A percentile compares a stretch with the other conserved stretches of the same genome.
These are phyloP conservation scores for Abelmoschus esculentus DNA, from an alignment of 345 rosid species.

Conservation along the genomic window DNA sequence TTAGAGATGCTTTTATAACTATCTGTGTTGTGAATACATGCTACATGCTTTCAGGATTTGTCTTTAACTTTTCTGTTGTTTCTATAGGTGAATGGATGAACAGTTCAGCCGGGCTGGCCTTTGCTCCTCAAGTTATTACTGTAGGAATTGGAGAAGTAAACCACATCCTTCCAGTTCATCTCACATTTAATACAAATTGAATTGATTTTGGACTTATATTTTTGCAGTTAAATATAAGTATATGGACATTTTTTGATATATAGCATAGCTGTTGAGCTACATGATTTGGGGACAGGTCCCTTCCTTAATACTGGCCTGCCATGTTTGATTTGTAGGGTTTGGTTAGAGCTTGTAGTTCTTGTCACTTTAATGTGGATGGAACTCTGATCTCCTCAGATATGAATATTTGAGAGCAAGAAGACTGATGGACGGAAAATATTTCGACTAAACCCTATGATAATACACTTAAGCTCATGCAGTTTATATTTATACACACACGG, in stretches of 20 bases:
- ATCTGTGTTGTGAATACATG: too few relatives aligned
- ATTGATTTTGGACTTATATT: background rate
- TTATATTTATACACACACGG: background rate
- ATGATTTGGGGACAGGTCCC: background rate
- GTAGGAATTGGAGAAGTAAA: constrained; percentile 82
- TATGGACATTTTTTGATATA: background rate
- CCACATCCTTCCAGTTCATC: constrained; percentile 1
- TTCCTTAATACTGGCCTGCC: background rate
- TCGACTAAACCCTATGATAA: background rate
- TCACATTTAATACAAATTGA: background rate
- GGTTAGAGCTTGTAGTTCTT: background rate
- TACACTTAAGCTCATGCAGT: background rate
- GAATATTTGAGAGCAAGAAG: background rate
- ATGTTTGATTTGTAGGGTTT: background rate
- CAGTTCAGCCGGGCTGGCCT: constrained; percentile 86
- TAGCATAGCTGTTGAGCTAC: background rate
- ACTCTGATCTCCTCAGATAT: background rate
- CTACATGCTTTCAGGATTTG: background rate
- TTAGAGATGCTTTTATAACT: background rate
- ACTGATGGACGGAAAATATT: background rate
- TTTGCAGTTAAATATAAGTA: background rate
- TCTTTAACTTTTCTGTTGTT: constrained; percentile 6
- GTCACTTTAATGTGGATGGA: too few relatives aligned
- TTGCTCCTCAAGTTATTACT: constrained; percentile 84
- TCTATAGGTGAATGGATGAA: constrained; percentile 99